Percentiles rank a stretch among this genome's conserved stretches.
phyloP scores from a whole-genome alignment of 495 filamentous ascomycete genomes.

The Trichoderma gamsii region DNA sequence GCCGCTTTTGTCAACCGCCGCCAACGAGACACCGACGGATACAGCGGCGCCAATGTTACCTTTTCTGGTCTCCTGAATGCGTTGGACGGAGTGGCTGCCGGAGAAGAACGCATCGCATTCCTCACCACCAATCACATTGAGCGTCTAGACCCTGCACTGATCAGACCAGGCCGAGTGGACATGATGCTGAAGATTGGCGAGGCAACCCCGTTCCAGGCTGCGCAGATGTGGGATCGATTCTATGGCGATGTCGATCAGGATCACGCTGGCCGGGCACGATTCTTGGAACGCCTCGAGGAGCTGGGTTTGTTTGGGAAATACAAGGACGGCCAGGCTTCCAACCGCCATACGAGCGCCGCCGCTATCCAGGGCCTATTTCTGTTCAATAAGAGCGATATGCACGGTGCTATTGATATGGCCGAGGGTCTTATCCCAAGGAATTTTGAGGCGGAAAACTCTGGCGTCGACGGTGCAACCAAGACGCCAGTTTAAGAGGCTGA shows the following conservation, averaged over 20 bases:
- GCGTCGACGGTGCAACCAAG: constrained; percentile 25
- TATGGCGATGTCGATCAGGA: constrained; percentile 74
- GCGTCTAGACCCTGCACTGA: constrained; percentile 78
- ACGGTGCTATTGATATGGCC: constrained; percentile 77
- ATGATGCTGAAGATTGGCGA: constrained; percentile 87
- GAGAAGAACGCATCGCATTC: constrained; percentile 88
- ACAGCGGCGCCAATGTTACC: constrained; percentile 83
- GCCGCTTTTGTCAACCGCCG: constrained; percentile 82
- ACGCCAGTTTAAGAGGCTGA: constrained; percentile 22
- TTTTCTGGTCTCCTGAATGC: constrained; percentile 94
- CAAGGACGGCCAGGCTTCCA: constrained; percentile 35
- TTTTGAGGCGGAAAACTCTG: constrained; percentile 38
- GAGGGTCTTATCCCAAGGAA: constrained; percentile 54
- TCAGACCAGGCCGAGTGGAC: constrained; percentile 87
- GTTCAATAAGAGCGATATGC: constrained; percentile 85
- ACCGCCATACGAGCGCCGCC: constrained; percentile 67
- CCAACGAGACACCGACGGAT: constrained; percentile 75
- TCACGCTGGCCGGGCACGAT: constrained; percentile 49
- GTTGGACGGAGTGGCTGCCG: constrained; percentile 89
- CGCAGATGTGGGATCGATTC: constrained; percentile 87
- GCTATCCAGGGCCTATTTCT: constrained; percentile 89
- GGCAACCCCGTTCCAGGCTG: constrained; percentile 77
- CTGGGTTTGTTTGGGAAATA: constrained; percentile 43
- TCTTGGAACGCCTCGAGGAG: constrained; percentile 43
- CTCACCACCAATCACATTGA: constrained; percentile 94